A percentile compares a stretch with the other conserved stretches of the same genome.
These are phyloP conservation scores for Cenchrus purpureus DNA, from an alignment of 176 grass and related monocot species.

Conservation along the genomic window DNA sequence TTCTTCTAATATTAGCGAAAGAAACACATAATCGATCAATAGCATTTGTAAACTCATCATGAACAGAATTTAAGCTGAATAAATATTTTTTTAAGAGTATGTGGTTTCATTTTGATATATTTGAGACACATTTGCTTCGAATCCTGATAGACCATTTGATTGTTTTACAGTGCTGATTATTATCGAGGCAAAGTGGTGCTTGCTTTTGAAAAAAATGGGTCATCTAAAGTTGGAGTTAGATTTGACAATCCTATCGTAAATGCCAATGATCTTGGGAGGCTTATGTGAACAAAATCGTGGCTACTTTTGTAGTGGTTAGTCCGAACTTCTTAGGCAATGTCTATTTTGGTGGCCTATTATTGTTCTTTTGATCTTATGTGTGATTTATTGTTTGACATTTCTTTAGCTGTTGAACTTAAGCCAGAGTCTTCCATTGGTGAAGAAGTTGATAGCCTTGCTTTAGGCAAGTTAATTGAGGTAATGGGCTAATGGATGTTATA, in stretches of 20 bases:
- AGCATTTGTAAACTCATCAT: background rate
- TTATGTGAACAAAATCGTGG: constrained; percentile 71
- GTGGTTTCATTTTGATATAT: background rate
- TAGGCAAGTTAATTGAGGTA: constrained; percentile 73
- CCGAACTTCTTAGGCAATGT: constrained; percentile 15
- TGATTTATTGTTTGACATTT: background rate
- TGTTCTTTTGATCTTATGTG: constrained; percentile 1
- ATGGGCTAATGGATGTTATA: background rate
- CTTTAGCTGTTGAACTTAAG: constrained; percentile 24
- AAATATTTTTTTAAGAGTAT: background rate
- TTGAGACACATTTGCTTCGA: background rate
- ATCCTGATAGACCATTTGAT: constrained; percentile 24
- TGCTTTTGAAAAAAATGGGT: constrained; percentile 62
- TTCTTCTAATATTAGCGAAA: background rate
- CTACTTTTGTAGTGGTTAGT: constrained; percentile 72
- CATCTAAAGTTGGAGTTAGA: constrained; percentile 75
- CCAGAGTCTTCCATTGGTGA: constrained; percentile 41
- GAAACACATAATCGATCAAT: background rate
- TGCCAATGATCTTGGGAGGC: constrained; percentile 74
- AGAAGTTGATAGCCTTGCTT: constrained; percentile 57
- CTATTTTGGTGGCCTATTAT: background rate
- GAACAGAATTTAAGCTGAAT: background rate
- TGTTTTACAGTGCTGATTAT: constrained; percentile 51
- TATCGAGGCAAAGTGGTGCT: constrained; percentile 71
- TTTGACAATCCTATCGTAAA: constrained; percentile 64